Base-by-base conservation (phyloP, 106 monocot species). In the Apostasia ramifera region DNA sequence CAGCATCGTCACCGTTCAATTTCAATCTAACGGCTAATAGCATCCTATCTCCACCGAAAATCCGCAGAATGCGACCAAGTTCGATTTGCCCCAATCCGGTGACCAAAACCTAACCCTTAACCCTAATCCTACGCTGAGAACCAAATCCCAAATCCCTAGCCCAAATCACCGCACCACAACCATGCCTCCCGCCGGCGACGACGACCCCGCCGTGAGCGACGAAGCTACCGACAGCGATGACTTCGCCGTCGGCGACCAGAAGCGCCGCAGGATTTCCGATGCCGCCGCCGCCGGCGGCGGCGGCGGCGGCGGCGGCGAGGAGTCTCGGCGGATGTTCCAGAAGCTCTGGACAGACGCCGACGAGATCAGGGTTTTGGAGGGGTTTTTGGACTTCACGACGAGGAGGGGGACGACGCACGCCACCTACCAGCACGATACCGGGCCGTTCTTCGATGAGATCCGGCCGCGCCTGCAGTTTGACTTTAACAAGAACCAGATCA, bases 381-480 rank as follows among this genome's bases (percentile, higher is more conserved):
- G 71, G 49, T 48, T 71, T 38, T 49, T 61, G 52, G 72, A 72
- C 26, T 98, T 92, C 78, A 84, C 82, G 1, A 69, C 76, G 38
- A 68, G 12, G 70, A 78, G 95, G 2, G 84, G 89, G 4, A 84
- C 86, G 11, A 68, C 80, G 41, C 72, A 71, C 64, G 73, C 73
- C 5, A 69, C 73, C 26, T 81, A 88, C 73, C 92, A 85, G 75
- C 83, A 86, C 70, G 92, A 89, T 67, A 92, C 89, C 1, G 91
- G 86, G 1, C 86, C 92, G 47, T 98, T 98, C 89, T 98, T 87
- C 83, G 87, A 92, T 7, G 78, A 76, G 78, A 92, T 98, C 85
- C 58, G 66, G 67, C 13, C 44, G 10, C 72, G 63, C 57, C 72
- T 98, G 11, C 82, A 67, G 57, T 83, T 98, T 9, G 87, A 83